Conservation (phyloP, 2,329 filamentous ascomycete species). For the Epichloe sp. region DNA sequence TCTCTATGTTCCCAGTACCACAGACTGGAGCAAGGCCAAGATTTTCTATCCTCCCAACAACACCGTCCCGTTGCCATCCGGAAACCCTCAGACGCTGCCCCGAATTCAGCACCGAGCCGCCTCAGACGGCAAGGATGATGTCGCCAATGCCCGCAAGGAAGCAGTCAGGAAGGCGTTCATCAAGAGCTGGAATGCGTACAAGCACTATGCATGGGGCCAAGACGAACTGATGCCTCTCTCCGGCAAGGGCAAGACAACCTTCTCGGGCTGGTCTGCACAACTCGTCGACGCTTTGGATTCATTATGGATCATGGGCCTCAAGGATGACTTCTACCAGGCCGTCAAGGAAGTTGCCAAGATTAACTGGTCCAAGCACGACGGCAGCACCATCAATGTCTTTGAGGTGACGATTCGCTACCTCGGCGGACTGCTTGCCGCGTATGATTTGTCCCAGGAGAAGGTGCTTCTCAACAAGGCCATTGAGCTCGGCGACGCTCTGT, state of each 20-base stretch:
- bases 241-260: slow-evolving; percentile 30
- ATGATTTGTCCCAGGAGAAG: slow-evolving; percentile 35
- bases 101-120: slow-evolving; percentile 29
- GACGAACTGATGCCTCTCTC: slow-evolving; percentile 42
- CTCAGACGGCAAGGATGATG: slow-evolving; percentile 24
- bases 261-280: slow-evolving; percentile 45
- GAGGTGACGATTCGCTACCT: slow-evolving; percentile 48
- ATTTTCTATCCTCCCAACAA: slow-evolving; percentile 20
- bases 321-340: slow-evolving; percentile 40
- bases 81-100: slow-evolving; percentile 19
- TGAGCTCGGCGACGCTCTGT: slow-evolving; percentile 41
- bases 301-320: slow-evolving; percentile 45
- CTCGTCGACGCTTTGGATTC: slow-evolving; percentile 47
- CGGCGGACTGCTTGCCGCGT: slow-evolving; percentile 37
- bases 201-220: slow-evolving; percentile 39
- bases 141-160: slow-evolving; percentile 21
- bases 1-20: slow-evolving; percentile 22
- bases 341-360: slow-evolving; percentile 35
- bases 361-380: slow-evolving; percentile 37
- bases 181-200: slow-evolving; percentile 39
- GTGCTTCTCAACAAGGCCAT: slow-evolving; percentile 35
- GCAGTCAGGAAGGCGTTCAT: slow-evolving; percentile 26
- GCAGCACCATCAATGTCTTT: slow-evolving; percentile 40
- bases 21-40: slow-evolving; percentile 24
- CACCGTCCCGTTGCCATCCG: slow-evolving; percentile 21